Base-by-base conservation (phyloP, 164 flowering plant genomes). In the Kingdonia uniflora region DNA sequence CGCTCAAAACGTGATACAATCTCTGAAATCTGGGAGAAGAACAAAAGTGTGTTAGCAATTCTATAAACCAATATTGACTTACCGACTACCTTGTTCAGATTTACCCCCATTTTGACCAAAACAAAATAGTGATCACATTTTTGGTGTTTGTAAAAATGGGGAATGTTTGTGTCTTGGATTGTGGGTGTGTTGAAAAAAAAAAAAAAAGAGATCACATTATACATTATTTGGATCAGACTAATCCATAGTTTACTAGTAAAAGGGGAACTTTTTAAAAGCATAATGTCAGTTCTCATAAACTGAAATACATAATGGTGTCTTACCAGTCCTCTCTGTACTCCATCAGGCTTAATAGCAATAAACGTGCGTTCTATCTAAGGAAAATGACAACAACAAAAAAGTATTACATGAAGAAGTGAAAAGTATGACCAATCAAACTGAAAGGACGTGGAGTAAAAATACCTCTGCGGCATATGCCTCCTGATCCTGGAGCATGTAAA, bases 321-420 rank as follows among this genome's bases (percentile, higher is more conserved):
- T 77, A 92, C 99, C 86, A 92, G 78, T 17, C 96, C 99, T 71
- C 99, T 80, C 64, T 92, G 99, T 44, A 92, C 96, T 69, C 99
- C 99, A 74, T 92, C 99, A 43, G 96, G 99, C 74, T 92, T 88
- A 67, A 88, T 92, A 41, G 96, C 95, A 65, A 92, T 92, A 70
- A 92, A 92, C 55, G 95, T 92, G 42, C 87, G 81, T 73, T 92
- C 99, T 76, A 92, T 47, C 96, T 88, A 67, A 19, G 62, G 20
- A 52, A 14, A 61, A 12, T 46, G 45, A 22, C n/a, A 11, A 39
- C 25, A 26, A 11, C n/a, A 11, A 16, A 8, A 46, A 57, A 20
- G 11, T 24, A 44, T 42, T 37, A 39, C 5, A 14, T 42, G 11
- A 23, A 44, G 19, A 54, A 42, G 24, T 25, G 11, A 2, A 19